These are phyloP conservation scores for Euryodendron excelsum DNA, from an alignment of 148 eudicot species.

Conservation along the genomic window DNA sequence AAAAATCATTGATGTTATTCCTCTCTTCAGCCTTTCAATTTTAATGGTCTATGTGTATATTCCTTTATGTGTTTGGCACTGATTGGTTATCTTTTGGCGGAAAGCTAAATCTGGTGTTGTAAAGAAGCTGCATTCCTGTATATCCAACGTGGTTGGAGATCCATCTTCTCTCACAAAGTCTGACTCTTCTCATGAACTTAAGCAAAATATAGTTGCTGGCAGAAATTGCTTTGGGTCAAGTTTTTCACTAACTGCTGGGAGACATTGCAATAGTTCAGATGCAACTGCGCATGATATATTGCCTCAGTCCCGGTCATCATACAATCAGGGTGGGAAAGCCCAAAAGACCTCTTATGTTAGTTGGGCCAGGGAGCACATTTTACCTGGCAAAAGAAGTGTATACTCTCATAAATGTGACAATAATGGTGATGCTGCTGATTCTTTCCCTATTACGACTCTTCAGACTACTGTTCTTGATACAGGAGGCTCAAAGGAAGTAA, in stretches of 20 bases:
- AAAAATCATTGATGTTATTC: not conserved
- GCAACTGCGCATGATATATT: conserved; percentile 11
- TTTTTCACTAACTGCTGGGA: not conserved
- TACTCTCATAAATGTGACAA: not conserved
- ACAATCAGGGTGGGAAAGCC: not conserved
- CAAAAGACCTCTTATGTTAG: not conserved
- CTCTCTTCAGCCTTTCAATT: not conserved
- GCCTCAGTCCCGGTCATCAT: not conserved
- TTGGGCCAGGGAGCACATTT: not conserved
- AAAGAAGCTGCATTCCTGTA: conserved; percentile 5
- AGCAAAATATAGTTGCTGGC: not conserved
- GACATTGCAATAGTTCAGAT: conserved; percentile 12
- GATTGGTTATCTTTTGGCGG: not conserved
- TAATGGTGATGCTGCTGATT: not conserved
- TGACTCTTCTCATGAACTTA: conserved; percentile 17
- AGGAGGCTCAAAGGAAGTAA: not conserved
- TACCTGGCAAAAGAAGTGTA: not conserved
- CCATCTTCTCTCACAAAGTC: conserved; percentile 9
- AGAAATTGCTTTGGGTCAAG: not conserved
- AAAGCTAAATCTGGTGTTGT: conserved; percentile 17
- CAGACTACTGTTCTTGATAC: not conserved
- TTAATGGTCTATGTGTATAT: not conserved
- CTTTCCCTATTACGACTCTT: not conserved
- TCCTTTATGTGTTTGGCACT: not conserved
- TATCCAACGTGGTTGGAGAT: conserved; percentile 1